phyloP scores from a whole-genome alignment of 176 grass and related monocot species.

The Juncus inflexus region DNA sequence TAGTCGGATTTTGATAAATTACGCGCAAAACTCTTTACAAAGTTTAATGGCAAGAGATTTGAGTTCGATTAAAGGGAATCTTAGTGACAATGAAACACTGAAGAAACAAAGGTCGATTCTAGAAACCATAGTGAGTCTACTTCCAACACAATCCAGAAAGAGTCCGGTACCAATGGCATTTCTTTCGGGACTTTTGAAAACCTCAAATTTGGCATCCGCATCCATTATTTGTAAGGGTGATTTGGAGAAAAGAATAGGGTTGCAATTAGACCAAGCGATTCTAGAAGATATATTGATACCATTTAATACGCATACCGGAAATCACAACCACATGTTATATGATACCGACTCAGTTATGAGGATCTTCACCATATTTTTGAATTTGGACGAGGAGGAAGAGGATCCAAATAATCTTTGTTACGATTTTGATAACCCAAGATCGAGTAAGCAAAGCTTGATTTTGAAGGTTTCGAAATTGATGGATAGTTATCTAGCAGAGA shows the following conservation, averaged over 20 bases:
- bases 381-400: slow-evolving; percentile 55
- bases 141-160: slow-evolving; percentile 72
- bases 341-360: slow-evolving; percentile 72
- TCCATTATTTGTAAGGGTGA: slow-evolving; percentile 53
- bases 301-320: slow-evolving; percentile 16
- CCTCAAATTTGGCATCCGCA: slow-evolving; percentile 47
- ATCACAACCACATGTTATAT: slow-evolving; percentile 46
- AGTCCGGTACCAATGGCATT: slow-evolving; percentile 81
- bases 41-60: slow-evolving; percentile 59
- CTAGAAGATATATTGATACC: slow-evolving; percentile 88
- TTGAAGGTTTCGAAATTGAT: slow-evolving; percentile 82
- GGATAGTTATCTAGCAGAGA: slow-evolving; percentile 91
- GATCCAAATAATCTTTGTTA: slow-evolving; percentile 43
- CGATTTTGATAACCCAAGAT: slow-evolving; percentile 64
- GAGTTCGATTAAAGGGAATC: slow-evolving; percentile 19
- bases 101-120: slow-evolving; percentile 64
- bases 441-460: slow-evolving; percentile 65
- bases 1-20: slow-evolving; percentile 72
- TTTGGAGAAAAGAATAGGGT: slow-evolving; percentile 80
- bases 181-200: slow-evolving; percentile 81
- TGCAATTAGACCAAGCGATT: slow-evolving; percentile 85
- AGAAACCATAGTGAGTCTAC: slow-evolving; percentile 58
- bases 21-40: slow-evolving; percentile 74
- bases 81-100: slow-evolving; percentile 29
- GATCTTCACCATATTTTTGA: slow-evolving; percentile 74